Conservation (phyloP, 352 stramenopile genomes). For the Aphanomyces invadans region DNA sequence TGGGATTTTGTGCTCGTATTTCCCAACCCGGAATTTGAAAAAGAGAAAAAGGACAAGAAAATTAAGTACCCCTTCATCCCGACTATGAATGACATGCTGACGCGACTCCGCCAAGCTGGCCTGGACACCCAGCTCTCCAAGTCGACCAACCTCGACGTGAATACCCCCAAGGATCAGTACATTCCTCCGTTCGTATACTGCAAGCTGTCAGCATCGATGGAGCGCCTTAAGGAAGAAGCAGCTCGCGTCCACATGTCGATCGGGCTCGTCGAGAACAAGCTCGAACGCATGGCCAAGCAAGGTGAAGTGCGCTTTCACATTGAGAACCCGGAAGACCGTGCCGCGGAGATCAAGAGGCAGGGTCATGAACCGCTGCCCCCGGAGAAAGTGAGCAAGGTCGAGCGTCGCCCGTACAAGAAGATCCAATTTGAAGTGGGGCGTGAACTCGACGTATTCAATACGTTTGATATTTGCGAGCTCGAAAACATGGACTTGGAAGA, state of each 20-base stretch:
- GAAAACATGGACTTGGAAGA: constrained; percentile 20
- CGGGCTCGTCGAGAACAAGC: constrained; percentile 20
- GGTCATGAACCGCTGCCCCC: constrained; percentile 17
- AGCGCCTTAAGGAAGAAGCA: constrained; percentile 60
- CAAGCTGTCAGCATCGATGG: constrained; percentile 68
- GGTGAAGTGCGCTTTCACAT: constrained; percentile 25
- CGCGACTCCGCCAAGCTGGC: constrained; percentile 48
- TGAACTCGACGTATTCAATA: constrained; percentile 22
- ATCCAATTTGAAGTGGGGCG: constrained; percentile 8
- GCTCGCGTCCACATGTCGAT: constrained; percentile 32
- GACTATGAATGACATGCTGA: constrained; percentile 58
- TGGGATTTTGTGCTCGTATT: constrained; percentile 86
- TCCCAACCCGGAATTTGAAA: constrained; percentile 62
- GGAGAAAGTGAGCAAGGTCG: neutral
- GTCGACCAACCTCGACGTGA: constrained; percentile 30
- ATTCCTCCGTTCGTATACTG: constrained; percentile 56
- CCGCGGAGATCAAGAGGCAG: constrained; percentile 17
- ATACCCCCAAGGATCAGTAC: constrained; percentile 31
- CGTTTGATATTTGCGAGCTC: constrained; percentile 18
- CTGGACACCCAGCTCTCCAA: constrained; percentile 73
- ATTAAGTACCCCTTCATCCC: neutral
- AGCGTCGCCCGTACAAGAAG: constrained; percentile 21
- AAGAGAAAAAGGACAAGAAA: constrained; percentile 28
- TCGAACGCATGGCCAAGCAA: constrained; percentile 25
- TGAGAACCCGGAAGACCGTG: constrained; percentile 22